Conservation (phyloP, 768 basidiomycete genomes). For the Astraeus odoratus region DNA sequence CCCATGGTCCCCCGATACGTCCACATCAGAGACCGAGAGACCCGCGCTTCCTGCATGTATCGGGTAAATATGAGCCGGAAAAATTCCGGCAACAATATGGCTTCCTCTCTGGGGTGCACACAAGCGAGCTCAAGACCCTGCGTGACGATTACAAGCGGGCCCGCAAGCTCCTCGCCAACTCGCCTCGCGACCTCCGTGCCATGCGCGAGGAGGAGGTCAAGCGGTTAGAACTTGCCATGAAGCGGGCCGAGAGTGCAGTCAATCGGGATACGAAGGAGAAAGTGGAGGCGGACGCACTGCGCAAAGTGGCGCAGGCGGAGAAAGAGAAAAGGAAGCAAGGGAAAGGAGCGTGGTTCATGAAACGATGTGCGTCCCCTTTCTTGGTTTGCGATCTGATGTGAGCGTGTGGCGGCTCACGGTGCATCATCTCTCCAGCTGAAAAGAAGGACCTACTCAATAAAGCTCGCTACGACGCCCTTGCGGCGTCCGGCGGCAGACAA, state of each 20-base stretch:
- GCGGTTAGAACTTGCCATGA: conserved; percentile 65
- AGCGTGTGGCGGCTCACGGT: not conserved
- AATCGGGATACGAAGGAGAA: conserved; percentile 64
- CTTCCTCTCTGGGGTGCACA: conserved; percentile 65
- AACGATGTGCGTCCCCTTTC: conserved; percentile 51
- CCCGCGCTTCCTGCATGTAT: conserved; percentile 74
- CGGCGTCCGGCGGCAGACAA: conserved; percentile 64
- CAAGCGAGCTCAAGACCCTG: conserved; percentile 57
- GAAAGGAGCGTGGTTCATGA: conserved; percentile 83
- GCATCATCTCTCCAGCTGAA: conserved; percentile 45
- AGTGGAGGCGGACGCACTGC: conserved; percentile 64
- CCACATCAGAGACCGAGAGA: conserved; percentile 65
- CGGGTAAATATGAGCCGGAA: conserved; percentile 59
- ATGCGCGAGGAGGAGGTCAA: conserved; percentile 65
- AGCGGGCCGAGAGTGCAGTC: conserved; percentile 69
- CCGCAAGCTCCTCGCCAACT: conserved; percentile 51
- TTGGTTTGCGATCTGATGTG: conserved; percentile 5
- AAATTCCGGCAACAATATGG: conserved; percentile 66
- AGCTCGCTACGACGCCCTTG: conserved; percentile 75
- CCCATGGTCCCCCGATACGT: not conserved
- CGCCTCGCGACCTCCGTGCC: conserved; percentile 50
- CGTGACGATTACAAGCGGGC: conserved; percentile 63
- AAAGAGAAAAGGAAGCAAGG: conserved; percentile 59
- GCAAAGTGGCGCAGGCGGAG: conserved; percentile 39
- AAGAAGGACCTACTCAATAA: conserved; percentile 67